Evolutionary conservation across 2,329 filamentous ascomycete species (phyloP), one percentile per base, ranked within the genome.

Genomic region (Diaporthe aspalathi): DNA sequence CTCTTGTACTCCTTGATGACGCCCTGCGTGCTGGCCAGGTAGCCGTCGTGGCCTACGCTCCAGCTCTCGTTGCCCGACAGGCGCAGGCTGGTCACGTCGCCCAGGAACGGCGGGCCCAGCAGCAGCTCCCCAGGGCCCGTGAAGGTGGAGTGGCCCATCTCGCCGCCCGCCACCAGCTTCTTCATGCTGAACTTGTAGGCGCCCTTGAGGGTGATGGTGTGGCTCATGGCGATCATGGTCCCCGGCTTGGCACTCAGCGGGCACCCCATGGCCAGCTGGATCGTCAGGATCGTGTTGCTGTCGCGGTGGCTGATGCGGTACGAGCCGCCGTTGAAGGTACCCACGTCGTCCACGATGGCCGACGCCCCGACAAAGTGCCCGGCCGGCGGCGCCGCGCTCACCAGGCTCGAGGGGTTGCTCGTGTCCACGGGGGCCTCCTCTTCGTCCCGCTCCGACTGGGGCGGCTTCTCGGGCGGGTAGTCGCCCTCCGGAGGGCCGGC

Each of bases 311-410:
- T 96, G 79, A 98, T 94, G 53, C 96, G 89, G 80, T 95, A 99
- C 78, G 93, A 95, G 16, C 96, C 96, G 20, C 96, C 96, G 79
- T 98, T 98, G 85, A 98, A 99, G 0, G 93, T 96, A n/a, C 96
- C 96, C 1, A 97, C 90, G 76, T 97, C 95, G 80, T 98, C 96
- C 38, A 90, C 85, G 0, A 88, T 87, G 0, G 91, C 84, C 40
- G 82, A 82, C 0, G 88, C 90, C 38, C 93, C 93, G 7, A 85
- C 80, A 74, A 95, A 94, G 70, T 92, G 87, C 40, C 82, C 81
- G 20, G 83, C 81, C 8, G 81, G 78, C 14, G 83, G 85, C 5
- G 83, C 84, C 8, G 81, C 81, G 27, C 78, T 74, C 24, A 81
- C 77, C 56, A 83, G 78, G 73, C 81, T 79, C 35, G 79, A 74